Evolutionary conservation across 2,329 filamentous ascomycete genomes (phyloP), one percentile per base, ranked within the genome.

Genomic region (Sphaerulina musiva): DNA sequence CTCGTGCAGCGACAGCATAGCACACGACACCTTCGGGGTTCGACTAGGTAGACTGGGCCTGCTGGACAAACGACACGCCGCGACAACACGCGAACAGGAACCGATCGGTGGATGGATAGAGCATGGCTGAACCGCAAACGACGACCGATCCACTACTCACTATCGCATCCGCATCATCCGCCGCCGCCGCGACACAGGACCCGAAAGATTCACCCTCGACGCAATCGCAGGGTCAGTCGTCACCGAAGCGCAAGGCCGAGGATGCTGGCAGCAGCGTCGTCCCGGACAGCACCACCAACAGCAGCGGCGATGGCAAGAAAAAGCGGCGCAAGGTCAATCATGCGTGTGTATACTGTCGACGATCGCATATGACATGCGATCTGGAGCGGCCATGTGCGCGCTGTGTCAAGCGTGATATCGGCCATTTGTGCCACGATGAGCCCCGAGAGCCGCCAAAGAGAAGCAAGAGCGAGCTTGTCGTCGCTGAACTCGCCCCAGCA

Each of bases 361-460:
- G 76, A 64, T 78, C 76, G 70, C 76, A 79, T 65, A 79, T 79
- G 76, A 78, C 76, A 53, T 79, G 76, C 68, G 76, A 79, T 65
- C 73, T 78, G 49, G 89, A 95, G 77, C 86, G 93, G 70, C 93
- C 93, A 68, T 98, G 93, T 80, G 92, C 89, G 67, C 83, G 93
- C 75, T 98, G 93, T 78, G 89, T 97, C 74, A 98, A 97, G 76
- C 86, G 93, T 69, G 95, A 95, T 75, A 98, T 98, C 72, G 93
- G 92, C 66, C 93, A 98, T 74, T 80, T 98, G 62, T 98, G 93
- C 74, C 93, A 96, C 76, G 93, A 98, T 74, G 93, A 97, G 74
- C 92, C 91, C 63, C 85, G 92, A 72, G 92, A 98, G 68, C 78
- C 84, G 63, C 82, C 85, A 56, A 95, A 93, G 74, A 92, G 91